phyloP scores from a whole-genome alignment of 345 rosid species.

The Linum tenue region DNA sequence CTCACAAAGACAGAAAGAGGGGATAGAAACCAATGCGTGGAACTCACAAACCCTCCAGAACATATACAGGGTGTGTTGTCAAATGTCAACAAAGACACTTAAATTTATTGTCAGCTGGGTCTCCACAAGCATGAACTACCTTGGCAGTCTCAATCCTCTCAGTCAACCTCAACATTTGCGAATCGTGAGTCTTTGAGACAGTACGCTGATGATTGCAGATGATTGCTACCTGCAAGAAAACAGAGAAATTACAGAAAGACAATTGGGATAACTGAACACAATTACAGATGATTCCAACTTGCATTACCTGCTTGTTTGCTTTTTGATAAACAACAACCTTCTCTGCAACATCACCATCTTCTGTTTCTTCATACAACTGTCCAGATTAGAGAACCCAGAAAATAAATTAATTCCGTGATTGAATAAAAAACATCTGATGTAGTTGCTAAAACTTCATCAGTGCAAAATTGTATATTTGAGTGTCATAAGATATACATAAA shows the following conservation, averaged over 20 bases:
- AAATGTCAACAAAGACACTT: background rate
- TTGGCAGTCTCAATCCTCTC: slow-evolving; percentile 67
- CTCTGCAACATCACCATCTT: slow-evolving; percentile 65
- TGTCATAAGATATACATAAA: background rate
- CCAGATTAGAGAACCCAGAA: slow-evolving; percentile 13
- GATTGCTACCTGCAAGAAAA: slow-evolving; percentile 72
- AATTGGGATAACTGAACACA: background rate
- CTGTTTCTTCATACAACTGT: slow-evolving; percentile 69
- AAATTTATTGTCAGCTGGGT: background rate
- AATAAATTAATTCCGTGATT: background rate
- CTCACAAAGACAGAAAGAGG: background rate
- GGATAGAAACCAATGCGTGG: background rate
- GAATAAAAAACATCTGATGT: background rate
- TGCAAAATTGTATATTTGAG: background rate
- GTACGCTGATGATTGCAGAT: slow-evolving; percentile 97
- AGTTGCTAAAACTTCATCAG: background rate
- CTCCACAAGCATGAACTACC: slow-evolving; percentile 28
- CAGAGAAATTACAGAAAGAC: slow-evolving; percentile 13
- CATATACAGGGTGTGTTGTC: background rate
- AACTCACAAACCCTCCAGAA: background rate
- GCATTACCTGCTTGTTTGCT: slow-evolving; percentile 84
- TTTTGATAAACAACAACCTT: slow-evolving; percentile 64
- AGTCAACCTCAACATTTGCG: slow-evolving; percentile 70
- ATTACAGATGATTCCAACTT: background rate
- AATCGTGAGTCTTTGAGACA: slow-evolving; percentile 68